These are phyloP conservation scores for Picea sitchensis DNA, from an alignment of 75 land plant genomes.

Conservation along the genomic window DNA sequence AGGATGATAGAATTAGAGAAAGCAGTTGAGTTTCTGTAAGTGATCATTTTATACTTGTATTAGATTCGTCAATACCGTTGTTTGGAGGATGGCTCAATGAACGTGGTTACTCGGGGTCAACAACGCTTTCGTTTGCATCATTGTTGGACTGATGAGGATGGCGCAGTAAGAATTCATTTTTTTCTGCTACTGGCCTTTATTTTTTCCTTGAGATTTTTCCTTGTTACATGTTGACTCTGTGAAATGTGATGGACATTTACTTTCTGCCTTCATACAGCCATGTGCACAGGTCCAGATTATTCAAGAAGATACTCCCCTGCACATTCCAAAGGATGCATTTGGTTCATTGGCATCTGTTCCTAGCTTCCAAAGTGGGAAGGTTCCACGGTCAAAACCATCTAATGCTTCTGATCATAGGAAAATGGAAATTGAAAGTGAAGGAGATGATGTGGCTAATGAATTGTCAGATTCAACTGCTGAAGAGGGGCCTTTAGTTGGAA, in stretches of 20 bases:
- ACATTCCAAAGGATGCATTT: conserved; percentile 85
- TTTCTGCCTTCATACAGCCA: conserved; percentile 40
- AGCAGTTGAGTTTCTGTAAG: too few species aligned
- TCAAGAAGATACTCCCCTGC: conserved; percentile 77
- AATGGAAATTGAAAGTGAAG: conserved; percentile 25
- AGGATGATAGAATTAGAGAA: too few species aligned
- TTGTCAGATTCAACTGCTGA: conserved; percentile 35
- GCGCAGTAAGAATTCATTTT: conserved; percentile 49
- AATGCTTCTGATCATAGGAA: conserved; percentile 26
- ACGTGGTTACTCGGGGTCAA: conserved; percentile 87
- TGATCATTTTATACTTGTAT: neutral
- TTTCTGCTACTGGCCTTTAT: neutral
- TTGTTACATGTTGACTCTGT: neutral
- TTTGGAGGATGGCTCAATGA: conserved; percentile 83
- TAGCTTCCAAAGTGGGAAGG: conserved; percentile 27
- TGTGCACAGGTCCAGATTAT: conserved; percentile 89
- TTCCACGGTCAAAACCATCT: conserved; percentile 15
- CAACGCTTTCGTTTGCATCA: conserved; percentile 74
- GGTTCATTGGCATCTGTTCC: conserved; percentile 43
- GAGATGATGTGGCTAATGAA: conserved; percentile 41
- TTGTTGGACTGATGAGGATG: conserved; percentile 76
- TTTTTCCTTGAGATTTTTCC: neutral
- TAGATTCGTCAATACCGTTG: conserved; percentile 86
- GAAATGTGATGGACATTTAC: neutral
- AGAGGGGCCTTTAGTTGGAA: conserved; percentile 34